phyloP scores from a whole-genome alignment of 305 asterid species.

The Solanum hybrid region DNA sequence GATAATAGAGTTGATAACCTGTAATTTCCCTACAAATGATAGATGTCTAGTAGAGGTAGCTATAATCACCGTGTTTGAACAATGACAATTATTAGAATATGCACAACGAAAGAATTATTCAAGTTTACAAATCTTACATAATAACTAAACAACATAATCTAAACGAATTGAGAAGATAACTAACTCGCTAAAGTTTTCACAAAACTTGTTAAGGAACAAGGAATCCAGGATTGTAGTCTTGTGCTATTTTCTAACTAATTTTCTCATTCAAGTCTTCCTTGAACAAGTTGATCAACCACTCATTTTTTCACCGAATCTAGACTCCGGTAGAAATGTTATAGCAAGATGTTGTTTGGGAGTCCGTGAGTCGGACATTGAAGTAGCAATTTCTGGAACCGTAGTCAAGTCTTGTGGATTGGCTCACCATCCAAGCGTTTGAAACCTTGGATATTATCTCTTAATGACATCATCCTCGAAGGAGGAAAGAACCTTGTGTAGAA shows the following conservation, averaged over 20 bases:
- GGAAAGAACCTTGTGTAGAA: neutral
- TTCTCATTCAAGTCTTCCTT: neutral
- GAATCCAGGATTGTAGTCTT: neutral
- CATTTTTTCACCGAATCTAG: neutral
- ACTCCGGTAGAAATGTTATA: neutral
- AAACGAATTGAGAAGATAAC: neutral
- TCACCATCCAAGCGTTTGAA: neutral
- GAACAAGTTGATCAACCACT: neutral
- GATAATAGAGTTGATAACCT: neutral
- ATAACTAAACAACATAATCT: neutral
- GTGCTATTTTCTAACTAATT: neutral
- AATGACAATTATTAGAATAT: neutral
- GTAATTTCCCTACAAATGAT: neutral
- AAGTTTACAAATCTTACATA: neutral
- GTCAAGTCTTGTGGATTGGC: neutral
- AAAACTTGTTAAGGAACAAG: neutral
- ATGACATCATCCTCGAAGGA: neutral
- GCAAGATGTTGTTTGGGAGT: neutral
- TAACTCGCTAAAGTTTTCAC: neutral
- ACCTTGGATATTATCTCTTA: neutral
- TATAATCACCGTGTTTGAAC: neutral
- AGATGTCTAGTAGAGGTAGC: neutral
- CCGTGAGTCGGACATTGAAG: neutral
- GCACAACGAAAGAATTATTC: neutral
- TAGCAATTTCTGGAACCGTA: neutral